These are phyloP conservation scores for Lolium rigidum DNA, from an alignment of 176 grass and related monocot species.

Conservation along the genomic window DNA sequence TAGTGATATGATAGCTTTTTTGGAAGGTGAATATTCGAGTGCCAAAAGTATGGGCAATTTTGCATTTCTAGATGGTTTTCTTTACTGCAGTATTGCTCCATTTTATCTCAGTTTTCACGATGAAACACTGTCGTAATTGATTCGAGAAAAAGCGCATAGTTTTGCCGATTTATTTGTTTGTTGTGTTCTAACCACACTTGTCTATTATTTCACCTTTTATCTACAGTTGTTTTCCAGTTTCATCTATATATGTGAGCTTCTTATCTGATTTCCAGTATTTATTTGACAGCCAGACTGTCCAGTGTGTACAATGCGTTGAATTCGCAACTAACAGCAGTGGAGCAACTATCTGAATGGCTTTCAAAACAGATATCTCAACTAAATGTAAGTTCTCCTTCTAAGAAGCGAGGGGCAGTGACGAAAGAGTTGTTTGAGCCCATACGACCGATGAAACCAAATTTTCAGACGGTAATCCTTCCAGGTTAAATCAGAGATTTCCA, in stretches of 20 bases:
- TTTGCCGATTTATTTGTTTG: not conserved
- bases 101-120: constrained; percentile 6
- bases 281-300: constrained; percentile 70
- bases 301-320: constrained; percentile 92
- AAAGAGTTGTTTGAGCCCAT: constrained; percentile 81
- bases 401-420: constrained; percentile 52
- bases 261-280: constrained; percentile 46
- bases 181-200: not conserved
- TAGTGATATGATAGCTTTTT: not conserved
- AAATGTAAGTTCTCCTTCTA: constrained; percentile 72
- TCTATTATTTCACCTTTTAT: constrained; percentile 6
- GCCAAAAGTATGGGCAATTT: not conserved
- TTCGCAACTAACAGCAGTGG: constrained; percentile 83
- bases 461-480: constrained; percentile 49
- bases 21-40: not conserved
- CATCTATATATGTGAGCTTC: constrained; percentile 1
- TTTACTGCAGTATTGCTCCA: no score
- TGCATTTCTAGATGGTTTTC: not conserved
- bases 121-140: no score
- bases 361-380: constrained; percentile 80
- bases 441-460: constrained; percentile 47
- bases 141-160: not conserved
- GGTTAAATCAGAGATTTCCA: constrained; percentile 55
- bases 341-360: constrained; percentile 87
- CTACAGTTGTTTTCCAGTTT: not conserved